Evolutionary conservation across 169 alveolate genomes (phyloP), one percentile per base, ranked within the genome.

Genomic region (Eimeria praecox): DNA sequence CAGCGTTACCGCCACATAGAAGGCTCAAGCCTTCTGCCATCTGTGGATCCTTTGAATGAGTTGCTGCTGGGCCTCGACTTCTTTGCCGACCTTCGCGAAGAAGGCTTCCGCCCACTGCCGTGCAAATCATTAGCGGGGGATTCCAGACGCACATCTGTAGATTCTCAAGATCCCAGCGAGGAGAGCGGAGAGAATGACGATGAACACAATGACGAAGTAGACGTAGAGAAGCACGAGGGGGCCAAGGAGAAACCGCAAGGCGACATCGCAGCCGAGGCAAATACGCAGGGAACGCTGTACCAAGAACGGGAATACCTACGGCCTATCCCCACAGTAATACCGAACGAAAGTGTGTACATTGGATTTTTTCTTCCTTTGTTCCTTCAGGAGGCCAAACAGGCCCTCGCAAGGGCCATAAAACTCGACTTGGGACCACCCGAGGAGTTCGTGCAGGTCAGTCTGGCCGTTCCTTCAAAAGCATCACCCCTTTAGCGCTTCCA

Each of bases 381-480:
- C 82, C 77, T 87, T 20, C 90, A 86, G 46, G 96, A 95, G 94
- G 94, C 96, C 49, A 95, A 78, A 90, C 95, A 85, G 80, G 71
- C 93, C 82, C 71, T 95, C 22, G 92, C 93, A 3, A 86, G 96
- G 20, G 95, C 95, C 40, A 89, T 88, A 40, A 89, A 73, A 44
- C 62, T 89, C 64, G 96, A 95, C 52, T 56, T 94, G 87, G 83
- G 95, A 46, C 56, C 66, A 2, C 73, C 95, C 24, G 95, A 87
- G 83, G 64, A 56, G 62, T 71, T 69, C 30, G 27, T 86, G 66
- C 96, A 94, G 94, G 93, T 87, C 56, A 33, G 83, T 38, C 54
- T 73, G 22, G 18, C 73, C n/a, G 40, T 62, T 62, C 14, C 8
- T 62, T 33, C 33, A 73, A 52, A 3, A 38, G 52, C 33, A 2